Conservation (phyloP, 306 rosid species). For the Vicia villosa region DNA sequence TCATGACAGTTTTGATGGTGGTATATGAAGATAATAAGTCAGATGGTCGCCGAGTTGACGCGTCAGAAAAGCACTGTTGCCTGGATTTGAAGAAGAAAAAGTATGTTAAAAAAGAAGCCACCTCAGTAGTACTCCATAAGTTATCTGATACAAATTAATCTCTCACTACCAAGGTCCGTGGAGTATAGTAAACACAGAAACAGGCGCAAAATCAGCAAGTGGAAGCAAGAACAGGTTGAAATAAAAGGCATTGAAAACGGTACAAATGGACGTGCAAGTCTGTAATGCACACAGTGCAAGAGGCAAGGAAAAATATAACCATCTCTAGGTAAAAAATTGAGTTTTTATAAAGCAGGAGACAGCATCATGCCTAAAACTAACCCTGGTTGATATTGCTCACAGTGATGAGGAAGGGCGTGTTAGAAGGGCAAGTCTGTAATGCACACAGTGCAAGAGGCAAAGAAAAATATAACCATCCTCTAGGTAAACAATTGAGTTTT, state of each 20-base stretch:
- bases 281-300: background rate
- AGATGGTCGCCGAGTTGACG: conserved; percentile 73
- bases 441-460: conserved; percentile 4
- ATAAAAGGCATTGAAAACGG: background rate
- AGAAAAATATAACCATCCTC: conserved; percentile 14
- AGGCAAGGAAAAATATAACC: conserved; percentile 4
- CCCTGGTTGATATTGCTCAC: background rate
- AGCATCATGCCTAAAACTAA: background rate
- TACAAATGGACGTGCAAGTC: background rate
- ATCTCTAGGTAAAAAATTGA: conserved; percentile 8
- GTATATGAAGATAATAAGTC: conserved; percentile 83
- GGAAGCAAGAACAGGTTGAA: conserved; percentile 7
- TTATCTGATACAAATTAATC: conserved; percentile 18
- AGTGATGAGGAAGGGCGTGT: background rate
- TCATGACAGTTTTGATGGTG: conserved; percentile 83
- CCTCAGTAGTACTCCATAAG: conserved; percentile 19
- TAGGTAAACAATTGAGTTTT: background rate
- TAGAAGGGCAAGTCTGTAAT: background rate
- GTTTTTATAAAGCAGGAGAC: conserved; percentile 13
- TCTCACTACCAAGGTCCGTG: conserved; percentile 5
- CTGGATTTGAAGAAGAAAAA: conserved; percentile 49
- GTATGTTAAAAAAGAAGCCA: conserved; percentile 10
- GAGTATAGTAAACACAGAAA: conserved; percentile 1
- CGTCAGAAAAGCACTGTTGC: conserved; percentile 94
- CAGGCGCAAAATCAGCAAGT: conserved; percentile 6